A percentile compares a stretch with the other conserved stretches of the same genome.
These are phyloP conservation scores for Camellia oleifera DNA, from an alignment of 179 eudicot genomes.

Conservation along the genomic window DNA sequence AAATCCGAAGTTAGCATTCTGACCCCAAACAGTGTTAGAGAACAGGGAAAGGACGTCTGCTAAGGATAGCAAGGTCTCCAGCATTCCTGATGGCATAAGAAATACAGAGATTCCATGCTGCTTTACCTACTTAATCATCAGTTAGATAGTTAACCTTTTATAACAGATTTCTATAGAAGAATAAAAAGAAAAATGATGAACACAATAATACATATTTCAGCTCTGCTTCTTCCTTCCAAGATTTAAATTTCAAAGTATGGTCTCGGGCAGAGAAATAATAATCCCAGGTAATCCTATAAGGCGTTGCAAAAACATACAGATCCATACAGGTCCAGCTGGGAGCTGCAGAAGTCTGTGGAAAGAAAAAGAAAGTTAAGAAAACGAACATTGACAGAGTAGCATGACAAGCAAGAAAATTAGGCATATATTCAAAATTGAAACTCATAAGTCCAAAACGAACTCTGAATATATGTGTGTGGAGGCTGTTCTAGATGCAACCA, in stretches of 20 bases:
- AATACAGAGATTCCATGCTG: constrained; percentile 94
- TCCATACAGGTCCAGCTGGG: constrained; percentile 99
- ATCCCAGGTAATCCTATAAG: constrained; percentile 94
- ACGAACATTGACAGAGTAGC: not conserved
- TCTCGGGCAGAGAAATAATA: constrained; percentile 82
- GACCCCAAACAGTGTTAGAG: constrained; percentile 89
- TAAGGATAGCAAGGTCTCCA: constrained; percentile 86
- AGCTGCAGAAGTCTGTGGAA: constrained; percentile 72
- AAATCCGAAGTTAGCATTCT: constrained; percentile 84
- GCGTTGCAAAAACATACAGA: constrained; percentile 96
- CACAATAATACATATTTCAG: constrained; percentile 71
- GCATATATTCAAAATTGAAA: not conserved
- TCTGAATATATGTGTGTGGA: not conserved
- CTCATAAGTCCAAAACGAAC: not conserved
- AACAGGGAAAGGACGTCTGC: constrained; percentile 90
- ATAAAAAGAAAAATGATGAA: constrained; percentile 9
- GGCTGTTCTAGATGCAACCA: not conserved
- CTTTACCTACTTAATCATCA: constrained; percentile 65
- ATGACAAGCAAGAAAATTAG: not conserved
- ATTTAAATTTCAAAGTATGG: constrained; percentile 72
- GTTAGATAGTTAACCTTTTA: constrained; percentile 17
- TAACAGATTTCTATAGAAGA: constrained; percentile 12
- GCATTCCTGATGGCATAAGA: constrained; percentile 98
- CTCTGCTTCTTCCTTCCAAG: constrained; percentile 97
- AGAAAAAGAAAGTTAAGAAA: constrained; percentile 10